phyloP scores from a whole-genome alignment of 306 rosid species.

The Abrus precatorius region DNA sequence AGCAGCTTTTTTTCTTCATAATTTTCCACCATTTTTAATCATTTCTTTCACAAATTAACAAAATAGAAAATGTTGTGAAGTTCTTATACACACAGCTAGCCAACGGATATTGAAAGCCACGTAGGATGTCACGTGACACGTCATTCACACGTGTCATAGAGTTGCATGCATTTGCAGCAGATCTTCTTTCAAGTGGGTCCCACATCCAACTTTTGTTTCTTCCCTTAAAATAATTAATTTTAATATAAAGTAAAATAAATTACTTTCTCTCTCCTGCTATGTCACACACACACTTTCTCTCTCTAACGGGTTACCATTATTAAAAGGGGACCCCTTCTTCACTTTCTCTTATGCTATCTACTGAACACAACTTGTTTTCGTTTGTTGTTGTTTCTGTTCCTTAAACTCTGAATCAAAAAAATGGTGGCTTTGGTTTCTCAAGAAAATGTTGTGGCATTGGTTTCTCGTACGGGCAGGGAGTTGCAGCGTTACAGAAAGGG shows the following conservation, averaged over 20 bases:
- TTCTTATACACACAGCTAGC: background rate
- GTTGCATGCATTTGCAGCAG: constrained; percentile 3
- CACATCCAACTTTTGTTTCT: background rate
- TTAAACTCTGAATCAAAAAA: constrained; percentile 11
- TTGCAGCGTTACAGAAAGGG: constrained; percentile 89
- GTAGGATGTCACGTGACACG: constrained; percentile 35
- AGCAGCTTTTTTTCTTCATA: background rate
- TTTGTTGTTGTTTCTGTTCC: background rate
- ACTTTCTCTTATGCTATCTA: constrained; percentile 41
- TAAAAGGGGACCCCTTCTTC: constrained; percentile 51
- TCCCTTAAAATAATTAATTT: background rate
- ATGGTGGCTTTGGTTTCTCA: constrained; percentile 79
- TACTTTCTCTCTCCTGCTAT: constrained; percentile 24
- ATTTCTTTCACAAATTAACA: background rate
- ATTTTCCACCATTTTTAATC: background rate
- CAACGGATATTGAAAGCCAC: constrained; percentile 45
- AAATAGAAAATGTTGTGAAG: constrained; percentile 19
- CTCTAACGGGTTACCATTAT: constrained; percentile 45
- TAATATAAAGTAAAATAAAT: constrained; percentile 15
- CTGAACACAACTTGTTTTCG: constrained; percentile 38
- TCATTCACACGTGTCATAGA: constrained; percentile 50
- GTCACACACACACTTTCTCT: background rate
- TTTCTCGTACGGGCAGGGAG: constrained; percentile 91
- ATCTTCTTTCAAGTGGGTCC: constrained; percentile 2
- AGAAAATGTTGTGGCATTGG: constrained; percentile 75